These are phyloP conservation scores for Vitis hybrid DNA, from an alignment of 177 flowering plant species.

Conservation along the genomic window DNA sequence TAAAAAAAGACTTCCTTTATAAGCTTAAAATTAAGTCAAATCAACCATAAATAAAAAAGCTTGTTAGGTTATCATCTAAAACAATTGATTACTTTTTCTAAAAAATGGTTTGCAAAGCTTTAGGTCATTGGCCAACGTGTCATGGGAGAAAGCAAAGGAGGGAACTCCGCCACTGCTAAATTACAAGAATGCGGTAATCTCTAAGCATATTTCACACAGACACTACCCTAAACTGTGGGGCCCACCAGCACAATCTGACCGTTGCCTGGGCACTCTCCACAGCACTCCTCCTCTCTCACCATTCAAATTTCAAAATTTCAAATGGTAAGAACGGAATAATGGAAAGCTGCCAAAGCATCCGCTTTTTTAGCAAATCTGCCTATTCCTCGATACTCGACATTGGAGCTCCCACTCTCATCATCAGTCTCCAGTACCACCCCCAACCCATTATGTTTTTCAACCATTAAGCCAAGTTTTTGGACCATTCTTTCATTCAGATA, in stretches of 20 bases:
- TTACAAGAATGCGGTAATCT: too few relatives aligned
- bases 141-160: background rate
- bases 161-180: too few relatives aligned
- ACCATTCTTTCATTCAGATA: background rate
- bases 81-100: too few relatives aligned
- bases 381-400: background rate
- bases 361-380: slow-evolving; percentile 10
- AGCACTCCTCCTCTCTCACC: background rate
- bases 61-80: too few relatives aligned
- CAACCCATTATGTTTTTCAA: background rate
- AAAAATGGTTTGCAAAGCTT: too few relatives aligned
- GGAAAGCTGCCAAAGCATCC: slow-evolving; percentile 16
- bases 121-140: too few relatives aligned
- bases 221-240: too few relatives aligned
- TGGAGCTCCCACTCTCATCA: background rate
- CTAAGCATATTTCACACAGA: too few relatives aligned
- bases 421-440: too few relatives aligned
- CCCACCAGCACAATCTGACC: slow-evolving; percentile 1
- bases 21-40: too few relatives aligned
- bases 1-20: too few relatives aligned
- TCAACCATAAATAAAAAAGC: too few relatives aligned
- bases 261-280: background rate
- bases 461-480: background rate
- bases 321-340: slow-evolving; percentile 5
- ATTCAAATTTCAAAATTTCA: slow-evolving; percentile 29